Conservation (phyloP, 441 rosid species). For the Euphorbia schlechtendalii region DNA sequence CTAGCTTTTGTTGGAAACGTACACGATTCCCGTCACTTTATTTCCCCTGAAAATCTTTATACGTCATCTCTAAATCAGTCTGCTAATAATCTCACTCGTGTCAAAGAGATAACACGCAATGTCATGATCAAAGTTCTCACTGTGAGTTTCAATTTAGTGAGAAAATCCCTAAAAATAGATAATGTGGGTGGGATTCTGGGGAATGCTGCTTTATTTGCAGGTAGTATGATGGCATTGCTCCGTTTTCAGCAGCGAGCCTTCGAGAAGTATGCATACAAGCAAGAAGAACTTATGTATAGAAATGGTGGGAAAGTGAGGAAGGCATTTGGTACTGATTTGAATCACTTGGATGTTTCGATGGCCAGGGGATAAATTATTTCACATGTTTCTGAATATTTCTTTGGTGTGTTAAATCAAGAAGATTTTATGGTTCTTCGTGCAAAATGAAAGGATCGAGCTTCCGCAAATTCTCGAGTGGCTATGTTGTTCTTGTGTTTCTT, state of each 20-base stretch:
- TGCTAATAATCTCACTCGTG: too few relatives aligned
- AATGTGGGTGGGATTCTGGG: constrained; percentile 63
- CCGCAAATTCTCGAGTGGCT: too few relatives aligned
- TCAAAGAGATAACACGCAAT: constrained; percentile 30
- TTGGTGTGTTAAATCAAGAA: too few relatives aligned
- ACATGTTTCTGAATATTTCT: too few relatives aligned
- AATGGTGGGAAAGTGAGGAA: constrained; percentile 26
- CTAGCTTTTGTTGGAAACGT: constrained; percentile 71
- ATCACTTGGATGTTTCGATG: constrained; percentile 57
- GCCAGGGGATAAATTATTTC: constrained; percentile 64
- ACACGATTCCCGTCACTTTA: constrained; percentile 33
- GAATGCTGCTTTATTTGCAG: constrained; percentile 63
- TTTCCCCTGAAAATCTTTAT: constrained; percentile 51
- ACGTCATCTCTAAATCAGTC: constrained; percentile 32
- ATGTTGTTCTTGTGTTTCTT: too few relatives aligned
- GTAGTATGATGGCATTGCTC: constrained; percentile 68
- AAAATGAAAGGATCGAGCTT: too few relatives aligned
- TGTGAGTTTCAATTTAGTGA: constrained; percentile 52
- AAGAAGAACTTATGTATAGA: constrained; percentile 28
- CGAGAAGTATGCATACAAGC: too few relatives aligned
- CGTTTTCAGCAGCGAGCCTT: constrained; percentile 57
- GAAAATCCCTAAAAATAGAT: constrained; percentile 45
- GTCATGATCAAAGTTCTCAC: constrained; percentile 35
- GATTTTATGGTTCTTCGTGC: too few relatives aligned
- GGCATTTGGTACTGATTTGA: too few relatives aligned